Percentiles rank a stretch among this genome's conserved stretches.
These are phyloP conservation scores for Jackrogersella multiformis DNA, from an alignment of 495 filamentous ascomycete genomes.

Conservation along the genomic window DNA sequence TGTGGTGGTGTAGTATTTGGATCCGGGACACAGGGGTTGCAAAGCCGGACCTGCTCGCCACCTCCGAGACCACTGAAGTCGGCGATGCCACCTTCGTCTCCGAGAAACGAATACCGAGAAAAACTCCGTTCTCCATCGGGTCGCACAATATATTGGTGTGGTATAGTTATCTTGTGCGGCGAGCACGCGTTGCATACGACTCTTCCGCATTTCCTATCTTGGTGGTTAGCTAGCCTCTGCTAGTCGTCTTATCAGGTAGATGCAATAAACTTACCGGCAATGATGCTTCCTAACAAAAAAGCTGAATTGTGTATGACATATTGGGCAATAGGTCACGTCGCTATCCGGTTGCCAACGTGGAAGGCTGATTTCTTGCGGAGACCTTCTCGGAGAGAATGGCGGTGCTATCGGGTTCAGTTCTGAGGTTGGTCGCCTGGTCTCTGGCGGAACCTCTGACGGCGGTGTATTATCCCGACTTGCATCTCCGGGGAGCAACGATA, in stretches of 20 bases:
- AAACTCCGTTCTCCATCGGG: slow-evolving; percentile 66
- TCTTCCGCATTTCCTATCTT: slow-evolving; percentile 83
- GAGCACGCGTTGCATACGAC: slow-evolving; percentile 94
- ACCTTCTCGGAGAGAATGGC: slow-evolving; percentile 20
- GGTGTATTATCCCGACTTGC: background rate
- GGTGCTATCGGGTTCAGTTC: slow-evolving; percentile 35
- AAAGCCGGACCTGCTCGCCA: slow-evolving; percentile 87
- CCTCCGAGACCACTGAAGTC: slow-evolving; percentile 65
- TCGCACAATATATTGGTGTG: slow-evolving; percentile 89
- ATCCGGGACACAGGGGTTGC: slow-evolving; percentile 94
- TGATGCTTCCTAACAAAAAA: slow-evolving; percentile 94
- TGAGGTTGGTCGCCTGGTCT: slow-evolving; percentile 2
- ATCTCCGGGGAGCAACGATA: background rate
- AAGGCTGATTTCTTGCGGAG: slow-evolving; percentile 54
- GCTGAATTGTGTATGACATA: slow-evolving; percentile 78
- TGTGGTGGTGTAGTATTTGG: slow-evolving; percentile 77
- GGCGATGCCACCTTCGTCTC: slow-evolving; percentile 57
- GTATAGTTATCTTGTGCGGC: slow-evolving; percentile 94
- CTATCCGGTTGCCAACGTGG: slow-evolving; percentile 89
- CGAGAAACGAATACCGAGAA: slow-evolving; percentile 51
- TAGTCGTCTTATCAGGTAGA: background rate
- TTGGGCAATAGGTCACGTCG: slow-evolving; percentile 80
- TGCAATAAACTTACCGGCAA: slow-evolving; percentile 67
- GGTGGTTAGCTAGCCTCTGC: slow-evolving; percentile 29
- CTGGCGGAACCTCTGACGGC: background rate